phyloP scores from a whole-genome alignment of 495 filamentous ascomycete species.

The Penicillium parvum region DNA sequence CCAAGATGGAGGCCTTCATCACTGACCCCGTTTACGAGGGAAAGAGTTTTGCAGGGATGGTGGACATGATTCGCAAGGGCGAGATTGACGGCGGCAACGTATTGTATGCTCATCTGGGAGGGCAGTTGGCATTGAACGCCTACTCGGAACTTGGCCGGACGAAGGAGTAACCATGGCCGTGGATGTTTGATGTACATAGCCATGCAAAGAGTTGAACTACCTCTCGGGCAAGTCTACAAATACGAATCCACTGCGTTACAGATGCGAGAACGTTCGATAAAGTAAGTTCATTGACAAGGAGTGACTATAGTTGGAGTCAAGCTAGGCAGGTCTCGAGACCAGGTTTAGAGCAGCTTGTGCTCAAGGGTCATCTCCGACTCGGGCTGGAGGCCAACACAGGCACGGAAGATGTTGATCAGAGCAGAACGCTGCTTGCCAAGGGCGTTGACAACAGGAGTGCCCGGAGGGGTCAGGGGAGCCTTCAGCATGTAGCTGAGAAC shows the following conservation, averaged over 20 bases:
- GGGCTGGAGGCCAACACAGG: slow-evolving; percentile 93
- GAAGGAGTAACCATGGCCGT: slow-evolving; percentile 20
- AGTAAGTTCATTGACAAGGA: slow-evolving; percentile 22
- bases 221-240: too few species aligned
- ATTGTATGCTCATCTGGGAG: slow-evolving; percentile 61
- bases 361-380: slow-evolving; percentile 99
- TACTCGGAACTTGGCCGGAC: slow-evolving; percentile 39
- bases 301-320: slow-evolving; percentile 32
- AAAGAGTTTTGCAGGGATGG: slow-evolving; percentile 62
- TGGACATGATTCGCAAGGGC: slow-evolving; percentile 55
- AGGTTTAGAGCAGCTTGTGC: slow-evolving; percentile 85
- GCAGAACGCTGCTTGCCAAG: slow-evolving; percentile 94
- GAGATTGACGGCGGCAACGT: slow-evolving; percentile 55
- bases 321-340: not conserved
- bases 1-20: slow-evolving; percentile 58
- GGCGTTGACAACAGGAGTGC: slow-evolving; percentile 93
- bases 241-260: not conserved
- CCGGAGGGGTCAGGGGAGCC: slow-evolving; percentile 91
- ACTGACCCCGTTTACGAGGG: slow-evolving; percentile 67
- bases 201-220: too few species aligned
- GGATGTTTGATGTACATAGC: too few species aligned
- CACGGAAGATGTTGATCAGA: slow-evolving; percentile 97
- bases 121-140: slow-evolving; percentile 58
- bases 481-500: slow-evolving; percentile 99
- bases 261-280: not conserved